A percentile compares a stretch with the other conserved stretches of the same genome.
Conservation (phyloP, 495 filamentous ascomycete genomes). For the Aspergillus panamensis region DNA sequence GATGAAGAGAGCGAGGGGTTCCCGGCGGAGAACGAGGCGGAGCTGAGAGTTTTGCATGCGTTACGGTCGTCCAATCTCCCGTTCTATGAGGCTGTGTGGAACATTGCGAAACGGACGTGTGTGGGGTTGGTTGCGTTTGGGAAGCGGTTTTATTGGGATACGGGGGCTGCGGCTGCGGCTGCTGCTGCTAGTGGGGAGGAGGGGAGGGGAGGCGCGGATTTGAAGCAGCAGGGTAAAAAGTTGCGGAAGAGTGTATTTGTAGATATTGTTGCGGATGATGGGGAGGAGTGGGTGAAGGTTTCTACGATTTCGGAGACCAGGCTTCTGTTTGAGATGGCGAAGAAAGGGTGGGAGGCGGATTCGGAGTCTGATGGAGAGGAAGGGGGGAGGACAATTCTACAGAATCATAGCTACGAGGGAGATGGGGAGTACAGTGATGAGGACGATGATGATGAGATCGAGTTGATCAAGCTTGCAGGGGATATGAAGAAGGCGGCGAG, state of each 20-base stretch:
- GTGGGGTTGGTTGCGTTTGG: slow-evolving; percentile 48
- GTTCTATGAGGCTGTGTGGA: slow-evolving; percentile 56
- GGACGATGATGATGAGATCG: slow-evolving; percentile 46
- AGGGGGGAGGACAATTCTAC: slow-evolving; percentile 34
- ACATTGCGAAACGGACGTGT: slow-evolving; percentile 45
- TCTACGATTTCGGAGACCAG: slow-evolving; percentile 56
- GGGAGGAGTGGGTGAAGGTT: slow-evolving; percentile 59
- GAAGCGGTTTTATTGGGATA: slow-evolving; percentile 55
- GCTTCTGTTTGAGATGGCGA: slow-evolving; percentile 59
- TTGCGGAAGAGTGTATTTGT: slow-evolving; percentile 28
- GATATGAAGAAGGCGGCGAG: slow-evolving; percentile 52
- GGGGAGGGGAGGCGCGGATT: slow-evolving; percentile 9
- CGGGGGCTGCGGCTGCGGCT: slow-evolving; percentile 6
- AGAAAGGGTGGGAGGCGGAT: slow-evolving; percentile 57
- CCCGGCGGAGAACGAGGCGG: slow-evolving; percentile 13
- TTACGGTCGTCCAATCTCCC: slow-evolving; percentile 56
- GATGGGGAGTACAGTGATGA: slow-evolving; percentile 21
- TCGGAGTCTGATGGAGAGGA: slow-evolving; percentile 36
- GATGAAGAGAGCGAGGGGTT: neutral
- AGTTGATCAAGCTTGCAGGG: slow-evolving; percentile 55
- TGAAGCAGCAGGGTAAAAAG: slow-evolving; percentile 20
- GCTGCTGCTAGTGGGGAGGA: too few relatives aligned
- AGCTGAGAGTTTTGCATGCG: slow-evolving; percentile 38
- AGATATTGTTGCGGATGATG: slow-evolving; percentile 47
- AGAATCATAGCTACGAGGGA: slow-evolving; percentile 29